Evolutionary conservation across 2,329 filamentous ascomycete genomes (phyloP).

Genomic region (Aspergillus brunneoviolaceus): DNA sequence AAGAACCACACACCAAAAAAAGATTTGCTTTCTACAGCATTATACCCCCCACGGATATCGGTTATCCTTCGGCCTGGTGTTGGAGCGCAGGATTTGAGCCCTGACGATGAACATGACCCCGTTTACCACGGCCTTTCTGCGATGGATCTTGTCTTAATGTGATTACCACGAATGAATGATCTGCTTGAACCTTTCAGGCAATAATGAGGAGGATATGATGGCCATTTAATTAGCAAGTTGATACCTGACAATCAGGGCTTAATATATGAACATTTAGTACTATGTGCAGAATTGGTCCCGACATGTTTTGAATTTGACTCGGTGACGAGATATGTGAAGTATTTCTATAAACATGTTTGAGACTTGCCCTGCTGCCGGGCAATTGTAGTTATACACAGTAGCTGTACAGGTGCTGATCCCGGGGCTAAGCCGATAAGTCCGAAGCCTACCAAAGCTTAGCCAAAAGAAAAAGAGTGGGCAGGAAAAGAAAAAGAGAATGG

Average conservation of each 20-base stretch:
- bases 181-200: constrained; percentile 9
- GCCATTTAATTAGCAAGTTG: background rate
- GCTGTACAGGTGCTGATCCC: background rate
- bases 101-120: constrained; percentile 14
- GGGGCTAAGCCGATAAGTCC: background rate
- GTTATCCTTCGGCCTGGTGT: constrained; percentile 16
- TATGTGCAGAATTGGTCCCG: background rate
- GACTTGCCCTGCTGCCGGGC: background rate
- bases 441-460: background rate
- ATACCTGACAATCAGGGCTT: background rate
- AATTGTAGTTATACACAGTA: background rate
- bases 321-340: too few species aligned
- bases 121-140: constrained; percentile 10
- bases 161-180: constrained; percentile 20
- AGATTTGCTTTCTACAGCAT: constrained; percentile 17
- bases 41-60: constrained; percentile 26
- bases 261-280: background rate
- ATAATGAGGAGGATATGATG: constrained; percentile 17
- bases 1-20: background rate
- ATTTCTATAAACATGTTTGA: background rate
- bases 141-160: constrained; percentile 11
- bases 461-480: background rate
- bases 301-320: background rate
- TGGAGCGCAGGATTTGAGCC: constrained; percentile 7
- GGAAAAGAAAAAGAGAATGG: background rate